phyloP scores from a whole-genome alignment of 441 rosid genomes.

The Kokia cookei region DNA sequence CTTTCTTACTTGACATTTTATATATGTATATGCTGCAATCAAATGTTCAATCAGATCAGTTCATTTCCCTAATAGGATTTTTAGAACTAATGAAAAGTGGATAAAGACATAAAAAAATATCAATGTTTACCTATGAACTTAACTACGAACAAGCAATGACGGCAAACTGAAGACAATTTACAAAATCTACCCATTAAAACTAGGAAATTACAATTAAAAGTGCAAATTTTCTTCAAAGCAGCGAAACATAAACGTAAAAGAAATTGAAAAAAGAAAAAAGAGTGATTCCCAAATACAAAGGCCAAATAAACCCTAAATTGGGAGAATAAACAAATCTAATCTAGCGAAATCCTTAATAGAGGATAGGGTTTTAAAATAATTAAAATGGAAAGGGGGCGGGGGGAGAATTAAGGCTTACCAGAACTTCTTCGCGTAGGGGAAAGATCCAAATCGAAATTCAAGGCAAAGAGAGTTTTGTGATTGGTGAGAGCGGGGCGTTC shows the following conservation, averaged over 20 bases:
- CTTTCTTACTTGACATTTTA: slow-evolving; percentile 70
- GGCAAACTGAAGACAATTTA: background rate
- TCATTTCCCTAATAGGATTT: background rate
- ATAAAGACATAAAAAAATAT: background rate
- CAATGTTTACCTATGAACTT: background rate
- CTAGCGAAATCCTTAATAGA: background rate
- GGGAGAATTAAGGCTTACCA: background rate
- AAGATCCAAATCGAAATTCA: background rate
- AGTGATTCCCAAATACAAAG: background rate
- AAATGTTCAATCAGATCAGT: background rate
- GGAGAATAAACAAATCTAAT: no score
- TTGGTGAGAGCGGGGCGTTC: no score
- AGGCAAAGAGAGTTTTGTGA: no score
- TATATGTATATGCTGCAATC: slow-evolving; percentile 6
- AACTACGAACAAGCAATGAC: background rate
- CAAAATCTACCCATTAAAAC: background rate
- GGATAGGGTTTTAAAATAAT: no score
- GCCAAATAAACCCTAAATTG: background rate
- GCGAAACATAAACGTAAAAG: background rate
- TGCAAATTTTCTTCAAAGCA: background rate
- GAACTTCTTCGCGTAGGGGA: background rate
- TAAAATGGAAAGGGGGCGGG: background rate
- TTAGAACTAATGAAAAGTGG: background rate
- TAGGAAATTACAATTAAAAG: background rate
- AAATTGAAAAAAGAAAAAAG: background rate